phyloP scores from a whole-genome alignment of 768 basidiomycete genomes.

The Leucogyrophana mollusca region DNA sequence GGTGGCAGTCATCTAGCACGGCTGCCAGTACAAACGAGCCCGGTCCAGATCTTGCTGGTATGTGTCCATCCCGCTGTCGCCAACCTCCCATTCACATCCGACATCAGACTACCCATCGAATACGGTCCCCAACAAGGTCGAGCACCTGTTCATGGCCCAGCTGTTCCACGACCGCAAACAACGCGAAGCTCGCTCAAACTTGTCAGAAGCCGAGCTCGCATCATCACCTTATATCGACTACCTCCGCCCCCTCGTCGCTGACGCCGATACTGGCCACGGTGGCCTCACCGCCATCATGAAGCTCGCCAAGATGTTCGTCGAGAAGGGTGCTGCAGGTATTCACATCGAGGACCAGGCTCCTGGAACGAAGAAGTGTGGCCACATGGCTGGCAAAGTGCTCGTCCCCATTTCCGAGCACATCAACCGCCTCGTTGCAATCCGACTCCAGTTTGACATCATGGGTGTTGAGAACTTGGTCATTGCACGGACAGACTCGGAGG shows the following conservation, averaged over 20 bases:
- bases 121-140: constrained; percentile 98
- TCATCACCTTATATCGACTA: constrained; percentile 79
- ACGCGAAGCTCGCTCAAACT: constrained; percentile 68
- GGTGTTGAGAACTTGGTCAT: constrained; percentile 93
- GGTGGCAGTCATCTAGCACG: constrained; percentile 93
- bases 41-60: constrained; percentile 96
- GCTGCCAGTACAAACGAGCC: constrained; percentile 94
- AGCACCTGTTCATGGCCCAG: constrained; percentile 97
- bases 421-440: constrained; percentile 95
- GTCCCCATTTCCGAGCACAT: constrained; percentile 98
- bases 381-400: constrained; percentile 95
- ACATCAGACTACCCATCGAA: constrained; percentile 91
- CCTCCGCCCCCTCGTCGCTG: constrained; percentile 91
- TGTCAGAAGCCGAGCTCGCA: constrained; percentile 71
- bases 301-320: constrained; percentile 97
- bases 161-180: constrained; percentile 99
- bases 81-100: neutral
- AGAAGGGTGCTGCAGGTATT: constrained; percentile 96
- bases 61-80: constrained; percentile 14
- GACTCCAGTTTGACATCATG: constrained; percentile 98
- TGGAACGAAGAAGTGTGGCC: constrained; percentile 94
- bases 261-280: constrained; percentile 98
- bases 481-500: constrained; percentile 95
- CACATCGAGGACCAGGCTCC: constrained; percentile 98
- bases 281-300: constrained; percentile 99